These are phyloP conservation scores for Trametes polyzona DNA, from an alignment of 1,284 basidiomycete genomes.

Conservation along the genomic window DNA sequence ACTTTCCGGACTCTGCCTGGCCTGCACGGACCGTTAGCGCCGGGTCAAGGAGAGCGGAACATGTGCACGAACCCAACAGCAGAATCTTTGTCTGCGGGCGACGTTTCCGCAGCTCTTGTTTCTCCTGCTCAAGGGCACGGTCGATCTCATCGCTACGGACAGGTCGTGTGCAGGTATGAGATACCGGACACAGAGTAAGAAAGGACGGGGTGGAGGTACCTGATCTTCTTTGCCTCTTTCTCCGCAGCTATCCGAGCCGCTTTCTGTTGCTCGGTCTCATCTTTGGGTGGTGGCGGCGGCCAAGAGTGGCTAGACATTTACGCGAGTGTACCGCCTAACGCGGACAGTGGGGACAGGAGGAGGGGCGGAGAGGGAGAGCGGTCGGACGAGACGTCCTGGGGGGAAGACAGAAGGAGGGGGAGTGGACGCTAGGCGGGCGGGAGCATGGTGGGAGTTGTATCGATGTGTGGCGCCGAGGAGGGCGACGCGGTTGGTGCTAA, in stretches of 20 bases:
- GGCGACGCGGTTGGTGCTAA: conserved; percentile 16
- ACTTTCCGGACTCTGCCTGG: conserved; percentile 70
- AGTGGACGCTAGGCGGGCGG: too few species aligned
- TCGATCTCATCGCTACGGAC: conserved; percentile 57
- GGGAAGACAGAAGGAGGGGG: not conserved
- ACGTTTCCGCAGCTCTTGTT: conserved; percentile 41
- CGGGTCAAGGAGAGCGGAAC: not conserved
- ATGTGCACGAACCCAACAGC: conserved; percentile 49
- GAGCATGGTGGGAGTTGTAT: conserved; percentile 10
- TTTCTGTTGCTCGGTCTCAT: conserved; percentile 20
- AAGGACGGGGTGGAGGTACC: conserved; percentile 9
- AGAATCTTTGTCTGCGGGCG: conserved; percentile 49
- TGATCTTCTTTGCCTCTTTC: conserved; percentile 42
- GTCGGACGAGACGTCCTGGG: not conserved
- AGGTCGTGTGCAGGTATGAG: conserved; percentile 31
- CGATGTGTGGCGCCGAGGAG: conserved; percentile 20
- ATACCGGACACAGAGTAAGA: not conserved
- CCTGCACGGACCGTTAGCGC: conserved; percentile 40
- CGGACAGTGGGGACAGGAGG: not conserved
- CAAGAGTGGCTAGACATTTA: conserved; percentile 16
- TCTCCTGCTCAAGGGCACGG: conserved; percentile 49
- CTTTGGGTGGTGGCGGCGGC: conserved; percentile 23
- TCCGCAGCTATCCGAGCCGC: conserved; percentile 45
- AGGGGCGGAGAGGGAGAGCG: not conserved
- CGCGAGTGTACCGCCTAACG: not conserved